Conservation (phyloP, 768 basidiomycete genomes). For the Hypholoma fasciculare region DNA sequence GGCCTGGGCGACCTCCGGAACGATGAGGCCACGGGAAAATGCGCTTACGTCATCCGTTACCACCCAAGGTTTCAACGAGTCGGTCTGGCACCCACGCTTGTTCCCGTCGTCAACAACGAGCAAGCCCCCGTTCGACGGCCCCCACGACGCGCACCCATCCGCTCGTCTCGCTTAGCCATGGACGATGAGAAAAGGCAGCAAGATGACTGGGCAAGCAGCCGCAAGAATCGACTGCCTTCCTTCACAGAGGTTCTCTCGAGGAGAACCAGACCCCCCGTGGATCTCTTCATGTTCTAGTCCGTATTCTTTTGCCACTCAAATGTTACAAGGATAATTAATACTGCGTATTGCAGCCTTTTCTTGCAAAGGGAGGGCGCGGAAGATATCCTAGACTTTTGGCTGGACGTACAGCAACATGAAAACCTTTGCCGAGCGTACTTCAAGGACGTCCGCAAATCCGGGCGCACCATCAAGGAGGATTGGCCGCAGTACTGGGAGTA, state of each 20-base stretch:
- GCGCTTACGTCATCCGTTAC: conserved; percentile 37
- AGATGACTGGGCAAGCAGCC: conserved; percentile 73
- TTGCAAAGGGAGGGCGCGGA: conserved; percentile 95
- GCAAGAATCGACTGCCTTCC: conserved; percentile 79
- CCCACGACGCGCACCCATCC: conserved; percentile 14
- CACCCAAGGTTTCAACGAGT: conserved; percentile 32
- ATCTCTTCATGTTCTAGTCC: conserved; percentile 99
- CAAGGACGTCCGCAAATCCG: conserved; percentile 96
- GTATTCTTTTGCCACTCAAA: conserved; percentile 31
- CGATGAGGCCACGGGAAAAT: conserved; percentile 8
- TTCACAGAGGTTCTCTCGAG: conserved; percentile 91
- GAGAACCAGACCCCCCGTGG: conserved; percentile 90
- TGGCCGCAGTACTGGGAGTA: conserved; percentile 99
- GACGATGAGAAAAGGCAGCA: conserved; percentile 59
- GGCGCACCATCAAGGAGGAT: conserved; percentile 89
- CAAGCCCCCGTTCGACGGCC: conserved; percentile 13
- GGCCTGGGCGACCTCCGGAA: conserved; percentile 8
- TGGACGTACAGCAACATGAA: conserved; percentile 99
- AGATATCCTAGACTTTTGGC: conserved; percentile 97
- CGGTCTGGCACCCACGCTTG: conserved; percentile 24
- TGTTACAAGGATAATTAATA: neutral
- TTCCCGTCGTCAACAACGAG: conserved; percentile 25
- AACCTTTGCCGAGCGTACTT: conserved; percentile 98
- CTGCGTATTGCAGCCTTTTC: conserved; percentile 65
- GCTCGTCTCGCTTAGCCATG: conserved; percentile 17